These are phyloP conservation scores for Euryodendron excelsum DNA, from an alignment of 148 eudicot species.

Conservation along the genomic window DNA sequence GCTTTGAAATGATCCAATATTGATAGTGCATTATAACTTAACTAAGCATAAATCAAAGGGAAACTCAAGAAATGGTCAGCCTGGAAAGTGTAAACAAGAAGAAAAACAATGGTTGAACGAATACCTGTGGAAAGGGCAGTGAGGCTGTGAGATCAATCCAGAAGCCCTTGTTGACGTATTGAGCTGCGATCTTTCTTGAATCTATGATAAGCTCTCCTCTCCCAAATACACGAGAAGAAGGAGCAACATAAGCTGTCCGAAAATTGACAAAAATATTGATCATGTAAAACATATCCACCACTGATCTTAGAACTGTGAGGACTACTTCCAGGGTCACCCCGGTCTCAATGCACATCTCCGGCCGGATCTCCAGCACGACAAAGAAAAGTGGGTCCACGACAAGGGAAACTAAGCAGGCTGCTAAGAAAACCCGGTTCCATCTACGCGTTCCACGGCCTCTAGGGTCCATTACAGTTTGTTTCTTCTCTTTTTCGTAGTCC, in stretches of 20 bases:
- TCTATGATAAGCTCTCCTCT: constrained; percentile 83
- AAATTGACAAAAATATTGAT: constrained; percentile 68
- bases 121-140: constrained; percentile 88
- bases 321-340: constrained; percentile 40
- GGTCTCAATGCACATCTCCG: constrained; percentile 47
- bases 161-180: constrained; percentile 49
- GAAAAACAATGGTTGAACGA: not conserved
- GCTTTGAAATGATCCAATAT: no score
- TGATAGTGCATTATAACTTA: no score
- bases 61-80: not conserved
- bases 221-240: constrained; percentile 80
- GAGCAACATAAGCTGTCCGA: constrained; percentile 78
- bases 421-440: constrained; percentile 63
- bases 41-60: no score
- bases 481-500: constrained; percentile 52
- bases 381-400: constrained; percentile 82
- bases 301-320: constrained; percentile 53
- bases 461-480: constrained; percentile 53
- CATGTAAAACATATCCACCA: constrained; percentile 54
- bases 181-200: constrained; percentile 48
- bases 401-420: constrained; percentile 51
- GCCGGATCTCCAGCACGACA: constrained; percentile 45
- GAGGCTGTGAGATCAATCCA: constrained; percentile 72
- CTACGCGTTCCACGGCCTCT: constrained; percentile 37
- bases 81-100: not conserved